Base-by-base conservation (phyloP, 192 early-diverging fungal species). In the Podila verticillata region DNA sequence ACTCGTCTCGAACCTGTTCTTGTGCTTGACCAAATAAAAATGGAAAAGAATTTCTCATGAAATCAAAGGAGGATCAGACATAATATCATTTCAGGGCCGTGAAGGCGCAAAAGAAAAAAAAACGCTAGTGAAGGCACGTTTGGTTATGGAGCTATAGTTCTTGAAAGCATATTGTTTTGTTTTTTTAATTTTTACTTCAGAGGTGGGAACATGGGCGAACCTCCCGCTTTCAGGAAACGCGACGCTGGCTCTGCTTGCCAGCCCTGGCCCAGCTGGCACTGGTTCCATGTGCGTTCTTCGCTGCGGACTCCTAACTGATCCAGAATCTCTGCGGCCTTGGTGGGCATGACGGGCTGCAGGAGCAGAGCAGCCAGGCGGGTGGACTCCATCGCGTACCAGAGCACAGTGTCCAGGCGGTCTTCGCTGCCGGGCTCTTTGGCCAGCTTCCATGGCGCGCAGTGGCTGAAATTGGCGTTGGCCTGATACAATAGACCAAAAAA, bases 261-360 rank as follows among this genome's bases (percentile, higher is more conserved):
- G 8, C 92, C 92, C 26, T 68, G 72, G 24, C 90, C 92, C 62
- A 91, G 85, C 35, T 61, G 63, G 10, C 91, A 87, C 71, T 91
- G 63, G 2, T 66, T 47, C 89, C 91, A 95, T 29, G 59, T 65
- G 19, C 95, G 88, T 61, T 94, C 88, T 5, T 78, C 73, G 19
- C 20, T 60, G 7, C 78, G 58, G 8, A 97, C 85, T 7, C 82
- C 86, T 12, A 98, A 66, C 20, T 84, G 83, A 64, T 93, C 86
- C 66, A 99, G 79, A 51, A 99, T 78, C 51, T 70, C 66, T 1
- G 65, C 68, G 49, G 90, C 85, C 75, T 95, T 97, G 2, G 81
- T 78, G 9, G 97, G 97, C 91, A 98, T 95, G 22, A 97, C 88
- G 7, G 95, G 94, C 72, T 93, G 92, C 56, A 98, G 81, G 47